Percentiles rank a stretch among this genome's conserved stretches.
phyloP scores from a whole-genome alignment of 2,329 filamentous ascomycete genomes.

The Tolypocladium paradoxum region DNA sequence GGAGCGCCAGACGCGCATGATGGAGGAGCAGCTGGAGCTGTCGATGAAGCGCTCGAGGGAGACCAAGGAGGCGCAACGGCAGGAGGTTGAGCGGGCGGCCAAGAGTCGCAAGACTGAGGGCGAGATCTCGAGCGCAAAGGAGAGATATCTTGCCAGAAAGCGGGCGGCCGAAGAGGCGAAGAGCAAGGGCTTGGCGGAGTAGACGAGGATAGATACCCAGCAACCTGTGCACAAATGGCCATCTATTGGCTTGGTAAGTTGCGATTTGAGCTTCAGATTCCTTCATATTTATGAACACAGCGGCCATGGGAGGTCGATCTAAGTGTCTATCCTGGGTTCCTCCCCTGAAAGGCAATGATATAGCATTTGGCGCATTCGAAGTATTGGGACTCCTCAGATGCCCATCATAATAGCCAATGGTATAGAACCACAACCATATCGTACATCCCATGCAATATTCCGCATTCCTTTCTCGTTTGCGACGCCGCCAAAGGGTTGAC shows the following conservation, averaged over 20 bases:
- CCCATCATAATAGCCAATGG: not conserved
- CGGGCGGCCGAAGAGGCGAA: conserved; percentile 60
- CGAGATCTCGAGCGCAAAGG: conserved; percentile 68
- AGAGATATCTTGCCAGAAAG: conserved; percentile 71
- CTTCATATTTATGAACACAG: not conserved
- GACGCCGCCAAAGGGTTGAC: not conserved
- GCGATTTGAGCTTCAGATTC: not conserved
- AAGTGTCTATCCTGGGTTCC: not conserved
- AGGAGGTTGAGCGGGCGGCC: conserved; percentile 49
- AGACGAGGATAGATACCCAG: conserved; percentile 19
- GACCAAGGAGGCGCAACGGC: conserved; percentile 54
- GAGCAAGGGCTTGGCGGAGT: conserved; percentile 30
- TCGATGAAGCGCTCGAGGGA: conserved; percentile 61
- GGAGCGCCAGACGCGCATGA: conserved; percentile 67
- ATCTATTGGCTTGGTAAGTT: not conserved
- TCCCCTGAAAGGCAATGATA: not conserved
- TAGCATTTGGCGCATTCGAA: not conserved
- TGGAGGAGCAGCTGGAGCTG: conserved; percentile 67
- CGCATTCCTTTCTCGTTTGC: not conserved
- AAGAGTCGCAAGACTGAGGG: conserved; percentile 71
- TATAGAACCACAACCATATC: not conserved
- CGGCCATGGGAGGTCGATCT: not conserved
- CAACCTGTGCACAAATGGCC: conserved; percentile 2
- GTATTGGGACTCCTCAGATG: not conserved
- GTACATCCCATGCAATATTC: not conserved